A percentile compares a stretch with the other conserved stretches of the same genome.
phyloP scores from a whole-genome alignment of 2,329 filamentous ascomycete species.

The Aspergillus tanneri region DNA sequence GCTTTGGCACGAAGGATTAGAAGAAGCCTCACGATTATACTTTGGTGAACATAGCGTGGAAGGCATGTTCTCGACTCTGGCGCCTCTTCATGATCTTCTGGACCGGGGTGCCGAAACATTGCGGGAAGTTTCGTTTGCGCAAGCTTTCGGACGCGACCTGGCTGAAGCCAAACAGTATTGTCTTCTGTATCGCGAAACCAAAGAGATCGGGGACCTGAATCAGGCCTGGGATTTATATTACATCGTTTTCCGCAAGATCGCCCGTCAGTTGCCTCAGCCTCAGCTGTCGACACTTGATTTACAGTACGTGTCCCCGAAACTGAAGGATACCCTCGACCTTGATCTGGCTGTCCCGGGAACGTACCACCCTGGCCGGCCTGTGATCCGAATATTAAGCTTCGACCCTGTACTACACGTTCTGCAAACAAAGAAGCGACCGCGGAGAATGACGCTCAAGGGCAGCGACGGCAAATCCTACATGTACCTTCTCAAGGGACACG shows the following conservation, averaged over 20 bases:
- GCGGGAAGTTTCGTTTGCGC: constrained; percentile 93
- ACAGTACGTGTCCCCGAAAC: constrained; percentile 92
- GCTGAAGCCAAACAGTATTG: constrained; percentile 96
- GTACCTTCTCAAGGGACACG: constrained; percentile 95
- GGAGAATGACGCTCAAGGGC: constrained; percentile 82
- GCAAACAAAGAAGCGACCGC: constrained; percentile 91
- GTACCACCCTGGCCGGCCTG: constrained; percentile 74
- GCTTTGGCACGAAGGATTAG: constrained; percentile 95
- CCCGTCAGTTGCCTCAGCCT: constrained; percentile 80
- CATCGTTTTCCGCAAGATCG: constrained; percentile 94
- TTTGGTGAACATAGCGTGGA: constrained; percentile 97
- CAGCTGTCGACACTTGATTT: constrained; percentile 79
- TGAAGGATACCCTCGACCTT: constrained; percentile 80
- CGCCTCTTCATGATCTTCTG: constrained; percentile 86
- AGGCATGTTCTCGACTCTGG: constrained; percentile 90
- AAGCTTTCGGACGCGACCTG: constrained; percentile 93
- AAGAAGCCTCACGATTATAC: constrained; percentile 93
- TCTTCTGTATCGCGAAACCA: constrained; percentile 79
- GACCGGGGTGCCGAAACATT: constrained; percentile 90
- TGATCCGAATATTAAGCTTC: constrained; percentile 85
- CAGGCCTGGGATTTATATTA: constrained; percentile 99
- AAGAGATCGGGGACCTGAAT: constrained; percentile 90
- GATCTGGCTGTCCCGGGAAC: constrained; percentile 95
- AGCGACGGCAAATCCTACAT: constrained; percentile 86
- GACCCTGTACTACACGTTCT: constrained; percentile 89